These are phyloP conservation scores for Pythium brachiatum DNA, from an alignment of 352 stramenopile genomes.

Conservation along the genomic window DNA sequence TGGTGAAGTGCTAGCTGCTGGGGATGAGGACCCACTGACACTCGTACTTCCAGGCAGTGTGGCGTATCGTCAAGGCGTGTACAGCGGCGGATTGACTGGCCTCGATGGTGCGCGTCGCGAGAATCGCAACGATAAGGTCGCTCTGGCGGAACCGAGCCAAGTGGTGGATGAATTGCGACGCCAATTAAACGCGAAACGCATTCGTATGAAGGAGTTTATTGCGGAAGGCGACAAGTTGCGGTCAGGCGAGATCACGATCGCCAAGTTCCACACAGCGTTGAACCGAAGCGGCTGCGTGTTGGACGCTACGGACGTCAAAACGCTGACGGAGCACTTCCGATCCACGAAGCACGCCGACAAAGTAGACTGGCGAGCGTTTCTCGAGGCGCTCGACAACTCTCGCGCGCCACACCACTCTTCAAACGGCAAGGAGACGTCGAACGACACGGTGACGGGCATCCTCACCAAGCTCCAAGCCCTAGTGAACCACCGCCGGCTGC, in stretches of 20 bases:
- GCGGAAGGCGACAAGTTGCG: constrained; percentile 77
- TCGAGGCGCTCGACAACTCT: constrained; percentile 47
- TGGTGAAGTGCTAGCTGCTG: constrained; percentile 19
- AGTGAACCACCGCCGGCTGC: constrained; percentile 59
- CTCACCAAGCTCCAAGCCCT: constrained; percentile 48
- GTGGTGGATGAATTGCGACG: constrained; percentile 60
- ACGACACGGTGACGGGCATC: constrained; percentile 34
- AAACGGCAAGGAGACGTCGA: background rate
- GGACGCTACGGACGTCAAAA: constrained; percentile 58
- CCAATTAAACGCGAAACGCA: constrained; percentile 59
- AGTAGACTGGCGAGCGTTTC: constrained; percentile 76
- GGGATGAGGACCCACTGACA: constrained; percentile 20
- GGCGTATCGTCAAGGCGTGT: constrained; percentile 58
- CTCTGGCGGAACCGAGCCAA: constrained; percentile 33
- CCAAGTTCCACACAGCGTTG: constrained; percentile 84
- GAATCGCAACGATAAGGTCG: constrained; percentile 27
- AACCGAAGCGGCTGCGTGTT: constrained; percentile 77
- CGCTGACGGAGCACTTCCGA: constrained; percentile 59
- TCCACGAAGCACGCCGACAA: constrained; percentile 64
- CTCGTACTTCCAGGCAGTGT: constrained; percentile 51
- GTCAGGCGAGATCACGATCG: constrained; percentile 74
- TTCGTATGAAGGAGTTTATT: constrained; percentile 84
- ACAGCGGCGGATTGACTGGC: constrained; percentile 30
- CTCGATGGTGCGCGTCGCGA: constrained; percentile 34
- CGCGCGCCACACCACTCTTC: background rate